Evolutionary conservation across 2,329 filamentous ascomycete genomes (phyloP).

Genomic region (Lanzia echinophila): DNA sequence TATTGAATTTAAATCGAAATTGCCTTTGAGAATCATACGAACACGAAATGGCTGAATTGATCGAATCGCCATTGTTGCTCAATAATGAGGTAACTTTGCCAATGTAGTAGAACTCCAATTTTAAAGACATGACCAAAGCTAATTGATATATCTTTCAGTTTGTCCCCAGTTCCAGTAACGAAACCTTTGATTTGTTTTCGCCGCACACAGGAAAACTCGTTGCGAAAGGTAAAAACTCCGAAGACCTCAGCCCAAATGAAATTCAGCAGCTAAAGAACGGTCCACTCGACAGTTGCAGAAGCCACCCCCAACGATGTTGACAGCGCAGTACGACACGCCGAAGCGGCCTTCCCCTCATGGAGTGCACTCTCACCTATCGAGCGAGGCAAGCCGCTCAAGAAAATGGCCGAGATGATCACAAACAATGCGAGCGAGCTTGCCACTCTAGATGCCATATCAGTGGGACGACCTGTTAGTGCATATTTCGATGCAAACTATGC

Average conservation of each 20-base stretch:
- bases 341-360: slow-evolving; percentile 41
- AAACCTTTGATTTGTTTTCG: slow-evolving; percentile 40
- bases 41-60: too few relatives aligned
- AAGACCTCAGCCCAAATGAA: not conserved
- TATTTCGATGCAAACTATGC: slow-evolving; percentile 23
- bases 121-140: too few relatives aligned
- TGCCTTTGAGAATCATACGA: too few relatives aligned
- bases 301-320: slow-evolving; percentile 39
- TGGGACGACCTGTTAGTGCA: slow-evolving; percentile 30
- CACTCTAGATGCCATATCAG: slow-evolving; percentile 36
- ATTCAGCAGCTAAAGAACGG: not conserved
- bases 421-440: slow-evolving; percentile 38
- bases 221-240: slow-evolving; percentile 22
- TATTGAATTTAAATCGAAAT: too few relatives aligned
- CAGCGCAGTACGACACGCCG: slow-evolving; percentile 38
- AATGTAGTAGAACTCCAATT: too few relatives aligned
- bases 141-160: slow-evolving; percentile 27
- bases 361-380: slow-evolving; percentile 34
- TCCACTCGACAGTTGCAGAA: slow-evolving; percentile 34
- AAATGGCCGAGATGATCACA: slow-evolving; percentile 39
- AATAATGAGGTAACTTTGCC: not conserved
- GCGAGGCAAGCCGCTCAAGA: slow-evolving; percentile 38
- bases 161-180: slow-evolving; percentile 38
- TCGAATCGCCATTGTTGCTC: not conserved
- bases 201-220: slow-evolving; percentile 36